Base-by-base conservation (phyloP, 169 alveolate species). In the Cryptosporidium andersoni region DNA sequence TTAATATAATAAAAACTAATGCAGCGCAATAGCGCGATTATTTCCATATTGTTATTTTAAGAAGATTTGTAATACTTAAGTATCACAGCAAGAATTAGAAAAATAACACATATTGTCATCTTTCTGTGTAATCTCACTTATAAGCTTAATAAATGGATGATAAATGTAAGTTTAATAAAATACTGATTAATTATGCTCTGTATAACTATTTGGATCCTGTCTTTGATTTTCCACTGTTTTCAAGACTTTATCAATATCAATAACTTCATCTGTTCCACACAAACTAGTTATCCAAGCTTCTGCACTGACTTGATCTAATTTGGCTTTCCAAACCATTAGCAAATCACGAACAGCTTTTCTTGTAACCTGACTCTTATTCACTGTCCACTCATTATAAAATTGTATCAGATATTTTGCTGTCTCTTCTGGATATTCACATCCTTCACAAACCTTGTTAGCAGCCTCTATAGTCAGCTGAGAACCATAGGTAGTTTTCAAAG, bases 231-330 rank as follows among this genome's bases (percentile, higher is more conserved):
- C 66, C 11, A 74, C 85, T 39, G 55, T 74, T 14, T 40, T 8
- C 74, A 74, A 62, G 40, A 58, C 85, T 2, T 45, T 16, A 43
- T 74, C 74, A 58, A 74, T 74, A 43, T 74, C 16, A 43, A 74
- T 74, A 8, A 7, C 60, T 42, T 74, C 85, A 43, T 74, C 74
- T n/a, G 66, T 74, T 12, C 85, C 85, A 60, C 85, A 56, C 6
- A 74, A 37, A 58, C 85, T 74, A 4, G 85, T 74, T 25, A 74
- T 74, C 85, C 85, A 74, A 25, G 85, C 63, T 60, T 74, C 85
- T 6, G 85, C 85, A 43, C 74, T 58, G 43, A 74, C 85, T 42
- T 53, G 67, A 43, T 74, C 85, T 2, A 74, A n/a, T 36, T 74
- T 74, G 2, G 85, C 85, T 43, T 60, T 74, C 85, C 85, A 74